phyloP scores from a whole-genome alignment of 2,329 filamentous ascomycete genomes.

The Aspergillus spinulosporus region DNA sequence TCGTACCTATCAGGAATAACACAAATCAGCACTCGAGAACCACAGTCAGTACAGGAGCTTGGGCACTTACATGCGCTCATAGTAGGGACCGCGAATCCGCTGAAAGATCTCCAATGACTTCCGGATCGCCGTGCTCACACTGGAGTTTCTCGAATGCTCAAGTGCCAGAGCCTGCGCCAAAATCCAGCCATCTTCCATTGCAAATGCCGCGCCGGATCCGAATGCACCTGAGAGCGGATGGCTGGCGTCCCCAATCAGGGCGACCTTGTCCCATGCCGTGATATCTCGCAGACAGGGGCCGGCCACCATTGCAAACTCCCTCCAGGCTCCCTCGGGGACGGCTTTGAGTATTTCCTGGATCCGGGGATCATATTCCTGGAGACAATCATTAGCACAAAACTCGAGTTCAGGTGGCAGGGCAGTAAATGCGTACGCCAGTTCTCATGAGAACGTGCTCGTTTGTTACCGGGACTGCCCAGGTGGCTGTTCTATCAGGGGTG shows the following conservation, averaged over 20 bases:
- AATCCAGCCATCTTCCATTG: constrained; percentile 15
- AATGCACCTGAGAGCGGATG: constrained; percentile 12
- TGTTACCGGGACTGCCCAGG: constrained; percentile 8
- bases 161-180: constrained; percentile 9
- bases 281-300: background rate
- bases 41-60: background rate
- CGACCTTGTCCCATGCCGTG: constrained; percentile 1
- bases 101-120: constrained; percentile 9
- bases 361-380: constrained; percentile 1
- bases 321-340: constrained; percentile 6
- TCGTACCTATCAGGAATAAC: background rate
- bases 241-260: constrained; percentile 7
- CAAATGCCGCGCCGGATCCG: constrained; percentile 7
- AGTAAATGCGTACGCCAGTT: background rate
- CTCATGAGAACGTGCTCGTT: background rate
- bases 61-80: constrained; percentile 5
- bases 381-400: background rate
- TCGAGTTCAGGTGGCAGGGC: background rate
- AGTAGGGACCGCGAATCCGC: background rate
- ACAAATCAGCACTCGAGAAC: no score
- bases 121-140: background rate
- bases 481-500: background rate
- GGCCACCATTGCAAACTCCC: constrained; percentile 6
- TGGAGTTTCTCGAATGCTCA: background rate
- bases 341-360: background rate